Base-by-base conservation (phyloP, 495 filamentous ascomycete species). In the Aspergillus bridgeri region DNA sequence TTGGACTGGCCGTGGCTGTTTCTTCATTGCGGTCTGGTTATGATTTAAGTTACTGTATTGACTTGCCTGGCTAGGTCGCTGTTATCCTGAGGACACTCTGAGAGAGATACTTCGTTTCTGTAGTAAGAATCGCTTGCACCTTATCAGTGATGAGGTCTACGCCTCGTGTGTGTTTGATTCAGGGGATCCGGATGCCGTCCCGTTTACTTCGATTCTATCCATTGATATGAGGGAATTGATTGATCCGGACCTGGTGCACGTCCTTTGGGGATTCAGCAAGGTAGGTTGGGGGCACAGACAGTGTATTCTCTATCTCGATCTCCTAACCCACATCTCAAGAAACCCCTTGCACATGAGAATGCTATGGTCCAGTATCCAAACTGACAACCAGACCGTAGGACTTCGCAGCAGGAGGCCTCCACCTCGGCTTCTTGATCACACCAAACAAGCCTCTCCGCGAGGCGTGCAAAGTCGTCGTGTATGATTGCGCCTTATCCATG, bases 81-180 rank as follows among this genome's bases (percentile, higher is more conserved):
- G 82, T 60, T 86, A 86, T 58, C 66, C 81, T 0, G 63, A 53
- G 11, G 73, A 81, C 19, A 77, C 75, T 0, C 65, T 86, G 1
- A 57, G 69, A 20, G 78, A 64, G 21, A 74, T 83, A 33, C 69
- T 83, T 64, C 67, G 65, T 6, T 73, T 86, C 47, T 87, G 84
- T 53, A 65, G 76, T 8, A 71, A 75, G 42, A 67, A 84, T 53
- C 61, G 65, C 19, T 74, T 88, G 13, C 85, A 88, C 62, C 63
- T 87, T 6, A 79, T 87, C 42, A 79, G 76, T 48, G 84, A 88
- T 57, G 85, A 88, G 60, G 74, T 87, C 5, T 86, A 86, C 63
- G 84, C 81, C 5, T 69, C 81, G 4, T 80, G 73, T 18, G 72
- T 83, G 0, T 86, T 78, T 60, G 69, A 72, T 19, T 63, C 70